Percentiles rank a stretch among this genome's conserved stretches.
Conservation (phyloP, 768 basidiomycete genomes). For the Auricularia cornea region DNA sequence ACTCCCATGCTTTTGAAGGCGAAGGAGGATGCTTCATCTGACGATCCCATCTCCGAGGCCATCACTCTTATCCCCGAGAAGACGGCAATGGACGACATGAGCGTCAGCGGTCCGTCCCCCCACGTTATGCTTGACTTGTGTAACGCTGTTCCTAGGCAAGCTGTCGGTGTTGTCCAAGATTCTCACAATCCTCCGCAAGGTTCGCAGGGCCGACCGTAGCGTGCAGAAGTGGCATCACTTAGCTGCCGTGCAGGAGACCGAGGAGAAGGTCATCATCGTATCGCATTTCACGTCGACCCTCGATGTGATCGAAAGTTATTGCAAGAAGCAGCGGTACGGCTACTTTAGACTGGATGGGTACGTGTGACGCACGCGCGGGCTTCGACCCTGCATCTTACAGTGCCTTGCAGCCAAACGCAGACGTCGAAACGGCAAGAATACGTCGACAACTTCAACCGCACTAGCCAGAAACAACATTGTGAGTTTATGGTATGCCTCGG, state of each 20-base stretch:
- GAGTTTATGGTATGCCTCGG: constrained; percentile 18
- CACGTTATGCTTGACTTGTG: not conserved
- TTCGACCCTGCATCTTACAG: not conserved
- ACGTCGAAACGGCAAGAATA: constrained; percentile 72
- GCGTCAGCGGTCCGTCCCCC: constrained; percentile 60
- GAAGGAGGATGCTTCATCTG: constrained; percentile 30
- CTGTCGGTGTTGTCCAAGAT: constrained; percentile 57
- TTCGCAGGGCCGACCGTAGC: constrained; percentile 16
- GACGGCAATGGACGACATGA: constrained; percentile 59
- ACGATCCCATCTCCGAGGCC: constrained; percentile 48
- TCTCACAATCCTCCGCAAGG: constrained; percentile 52
- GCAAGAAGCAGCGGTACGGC: constrained; percentile 65
- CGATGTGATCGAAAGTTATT: constrained; percentile 82
- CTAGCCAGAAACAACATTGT: constrained; percentile 65
- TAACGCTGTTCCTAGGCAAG: constrained; percentile 51
- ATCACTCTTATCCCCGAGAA: constrained; percentile 50
- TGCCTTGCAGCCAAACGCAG: constrained; percentile 53
- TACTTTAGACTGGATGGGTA: constrained; percentile 86
- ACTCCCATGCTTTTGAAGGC: constrained; percentile 66
- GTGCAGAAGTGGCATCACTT: constrained; percentile 2
- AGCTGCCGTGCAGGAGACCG: constrained; percentile 54
- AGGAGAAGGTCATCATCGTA: constrained; percentile 92
- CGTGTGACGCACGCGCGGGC: constrained; percentile 7
- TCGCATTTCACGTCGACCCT: constrained; percentile 97
- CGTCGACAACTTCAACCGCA: constrained; percentile 83